Evolutionary conservation across 345 rosid species (phyloP).

Genomic region (Linum usitatissimum): DNA sequence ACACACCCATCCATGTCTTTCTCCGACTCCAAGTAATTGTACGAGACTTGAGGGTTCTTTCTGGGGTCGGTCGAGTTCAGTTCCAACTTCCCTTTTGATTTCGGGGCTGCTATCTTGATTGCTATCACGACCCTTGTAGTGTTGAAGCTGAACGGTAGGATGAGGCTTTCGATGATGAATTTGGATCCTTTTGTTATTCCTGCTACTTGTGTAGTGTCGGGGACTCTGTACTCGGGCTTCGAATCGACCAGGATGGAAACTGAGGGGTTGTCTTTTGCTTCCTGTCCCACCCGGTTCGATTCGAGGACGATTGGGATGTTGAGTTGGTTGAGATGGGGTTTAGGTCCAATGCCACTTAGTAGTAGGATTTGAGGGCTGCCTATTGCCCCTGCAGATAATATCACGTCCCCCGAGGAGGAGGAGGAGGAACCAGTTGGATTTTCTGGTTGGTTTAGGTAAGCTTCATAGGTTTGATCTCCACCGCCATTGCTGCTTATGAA

Average conservation of each 20-base stretch:
- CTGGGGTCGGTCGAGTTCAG: slow-evolving; percentile 43
- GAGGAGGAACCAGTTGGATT: slow-evolving; percentile 7
- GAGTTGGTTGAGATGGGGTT: slow-evolving; percentile 31
- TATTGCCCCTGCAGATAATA: slow-evolving; percentile 60
- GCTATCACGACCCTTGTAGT: slow-evolving; percentile 39
- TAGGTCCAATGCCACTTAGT: slow-evolving; percentile 62
- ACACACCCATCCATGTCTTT: slow-evolving; percentile 42
- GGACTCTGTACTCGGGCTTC: slow-evolving; percentile 31
- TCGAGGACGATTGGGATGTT: slow-evolving; percentile 30
- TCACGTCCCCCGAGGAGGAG: slow-evolving; percentile 36
- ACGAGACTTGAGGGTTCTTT: slow-evolving; percentile 50
- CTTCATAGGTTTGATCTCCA: slow-evolving; percentile 32
- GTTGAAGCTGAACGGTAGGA: slow-evolving; percentile 39
- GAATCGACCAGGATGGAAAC: slow-evolving; percentile 35
- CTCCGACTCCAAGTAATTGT: slow-evolving; percentile 49
- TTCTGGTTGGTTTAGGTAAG: slow-evolving; percentile 35
- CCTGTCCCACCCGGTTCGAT: slow-evolving; percentile 38
- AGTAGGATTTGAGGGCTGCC: slow-evolving; percentile 69
- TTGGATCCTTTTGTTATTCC: slow-evolving; percentile 46
- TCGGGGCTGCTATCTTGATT: slow-evolving; percentile 55
- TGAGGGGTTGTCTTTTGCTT: slow-evolving; percentile 55
- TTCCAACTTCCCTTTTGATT: slow-evolving; percentile 53
- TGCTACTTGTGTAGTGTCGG: slow-evolving; percentile 58
- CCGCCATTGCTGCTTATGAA: slow-evolving; percentile 35
- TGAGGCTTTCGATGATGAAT: slow-evolving; percentile 44